These are phyloP conservation scores for Discostella stelligeroides DNA, from an alignment of 108 stramenopile genomes.

Conservation along the genomic window DNA sequence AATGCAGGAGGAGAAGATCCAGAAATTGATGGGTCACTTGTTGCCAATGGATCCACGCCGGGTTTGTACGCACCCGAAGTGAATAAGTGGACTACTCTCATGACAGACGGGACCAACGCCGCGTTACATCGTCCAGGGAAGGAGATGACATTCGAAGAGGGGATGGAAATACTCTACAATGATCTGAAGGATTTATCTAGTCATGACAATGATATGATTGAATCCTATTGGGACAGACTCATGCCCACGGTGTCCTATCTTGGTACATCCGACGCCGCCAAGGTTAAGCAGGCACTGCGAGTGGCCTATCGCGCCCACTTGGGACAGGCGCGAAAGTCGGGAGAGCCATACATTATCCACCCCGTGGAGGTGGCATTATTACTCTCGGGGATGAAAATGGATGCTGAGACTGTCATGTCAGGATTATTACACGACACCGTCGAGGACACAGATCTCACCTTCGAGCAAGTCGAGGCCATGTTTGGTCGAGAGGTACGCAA, in stretches of 20 bases:
- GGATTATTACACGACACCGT: conserved; percentile 97
- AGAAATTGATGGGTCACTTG: conserved; percentile 21
- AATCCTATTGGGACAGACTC: conserved; percentile 76
- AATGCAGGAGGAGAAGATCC: conserved; percentile 21
- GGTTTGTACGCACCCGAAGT: conserved; percentile 63
- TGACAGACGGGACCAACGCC: conserved; percentile 58
- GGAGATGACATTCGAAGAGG: conserved; percentile 49
- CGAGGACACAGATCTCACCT: conserved; percentile 94
- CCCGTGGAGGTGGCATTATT: conserved; percentile 90
- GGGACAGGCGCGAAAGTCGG: conserved; percentile 88
- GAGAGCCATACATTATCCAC: conserved; percentile 95
- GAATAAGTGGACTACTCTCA: conserved; percentile 77
- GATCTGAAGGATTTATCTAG: conserved; percentile 62
- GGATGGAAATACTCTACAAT: conserved; percentile 63
- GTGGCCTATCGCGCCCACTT: conserved; percentile 90
- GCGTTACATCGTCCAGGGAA: conserved; percentile 43
- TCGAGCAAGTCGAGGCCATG: conserved; percentile 89
- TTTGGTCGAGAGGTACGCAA: conserved; percentile 85
- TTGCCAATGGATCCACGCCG: conserved; percentile 14
- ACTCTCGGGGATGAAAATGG: conserved; percentile 90
- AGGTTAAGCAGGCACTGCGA: conserved; percentile 72
- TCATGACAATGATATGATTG: conserved; percentile 68
- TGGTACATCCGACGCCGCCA: conserved; percentile 53
- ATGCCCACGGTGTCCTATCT: conserved; percentile 71
- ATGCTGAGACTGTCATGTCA: conserved; percentile 90